Percentiles rank a stretch among this genome's conserved stretches.
phyloP scores from a whole-genome alignment of 202 grass and related monocot species.

The Brachypodium distachyon region DNA sequence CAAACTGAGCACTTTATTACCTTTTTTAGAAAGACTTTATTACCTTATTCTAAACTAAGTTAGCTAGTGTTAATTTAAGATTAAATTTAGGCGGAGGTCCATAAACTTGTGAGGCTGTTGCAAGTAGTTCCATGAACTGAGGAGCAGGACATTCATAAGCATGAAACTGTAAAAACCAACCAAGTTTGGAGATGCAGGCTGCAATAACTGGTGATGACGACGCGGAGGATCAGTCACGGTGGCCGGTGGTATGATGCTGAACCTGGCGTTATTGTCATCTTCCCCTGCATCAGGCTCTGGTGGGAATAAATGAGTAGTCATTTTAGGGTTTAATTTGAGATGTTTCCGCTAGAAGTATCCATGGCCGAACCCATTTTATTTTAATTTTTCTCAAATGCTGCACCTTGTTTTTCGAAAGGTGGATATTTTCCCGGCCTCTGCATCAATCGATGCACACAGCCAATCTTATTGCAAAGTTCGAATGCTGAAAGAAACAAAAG shows the following conservation, averaged over 20 bases:
- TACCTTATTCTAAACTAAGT: background rate
- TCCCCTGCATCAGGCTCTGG: background rate
- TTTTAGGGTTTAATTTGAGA: background rate
- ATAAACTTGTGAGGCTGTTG: background rate
- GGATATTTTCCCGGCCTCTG: no score
- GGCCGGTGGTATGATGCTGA: background rate
- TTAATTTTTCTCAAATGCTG: no score
- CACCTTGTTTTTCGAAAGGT: no score
- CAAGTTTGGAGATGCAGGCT: background rate
- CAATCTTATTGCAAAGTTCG: no score
- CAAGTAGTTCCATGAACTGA: background rate
- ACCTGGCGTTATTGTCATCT: background rate
- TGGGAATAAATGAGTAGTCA: background rate
- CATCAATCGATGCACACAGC: no score
- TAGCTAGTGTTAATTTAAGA: background rate
- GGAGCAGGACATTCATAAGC: no score
- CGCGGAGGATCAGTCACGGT: no score
- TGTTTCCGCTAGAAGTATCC: background rate
- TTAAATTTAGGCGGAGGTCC: background rate
- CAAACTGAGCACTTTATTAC: background rate
- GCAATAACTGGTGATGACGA: background rate
- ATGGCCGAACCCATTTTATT: background rate
- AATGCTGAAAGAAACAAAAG: no score
- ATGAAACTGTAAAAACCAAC: background rate
- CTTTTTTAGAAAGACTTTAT: no score